Evolutionary conservation across 495 filamentous ascomycete species (phyloP), one percentile per base, ranked within the genome.

Genomic region (Tuber brumale): DNA sequence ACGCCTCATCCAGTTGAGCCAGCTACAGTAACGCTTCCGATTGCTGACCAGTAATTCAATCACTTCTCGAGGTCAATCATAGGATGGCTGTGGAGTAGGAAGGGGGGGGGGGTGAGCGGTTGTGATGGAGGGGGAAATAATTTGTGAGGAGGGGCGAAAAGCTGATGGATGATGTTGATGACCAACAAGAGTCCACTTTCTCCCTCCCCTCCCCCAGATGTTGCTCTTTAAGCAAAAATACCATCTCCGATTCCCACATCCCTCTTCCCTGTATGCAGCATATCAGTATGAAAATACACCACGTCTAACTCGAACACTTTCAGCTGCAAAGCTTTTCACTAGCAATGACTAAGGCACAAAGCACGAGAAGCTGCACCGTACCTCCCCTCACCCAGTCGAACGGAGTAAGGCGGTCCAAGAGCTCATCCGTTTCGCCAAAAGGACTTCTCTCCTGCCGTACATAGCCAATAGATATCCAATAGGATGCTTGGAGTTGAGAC

Each of bases 61-160:
- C 57, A 61, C 57, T 61, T 61, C 57, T 9, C 14, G 57, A 31
- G 57, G n/a, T 31, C 57, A 16, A 14, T 27, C 57, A 61, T 31
- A 31, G 57, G 12, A 31, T 6, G 12, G 57, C 31, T 61, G n/a
- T 31, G n/a, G 23, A 72, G 39, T 3, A 57, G 37, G 42, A 39
- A n/a, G 76, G 70, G 44, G 35, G 76, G 57, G 51, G 42, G 72
- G 71, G 77, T 72, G 76, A 78, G 70, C 39, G 45, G 42, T 45
- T 71, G 69, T 72, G 78, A 75, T 78, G 41, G 76, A 75, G 42
- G 78, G 70, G 76, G 73, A 61, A 35, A 35, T 31, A 35, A 66
- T 66, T 66, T 35, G 57, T 66, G 57, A 66, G 69, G 76, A 45
- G 48, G 72, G 41, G 73, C n/a, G 73, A 43, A 44, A 73, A 51